Evolutionary conservation across 495 filamentous ascomycete genomes (phyloP), one percentile per base, ranked within the genome.

Genomic region (Parachaetomium inaequale): DNA sequence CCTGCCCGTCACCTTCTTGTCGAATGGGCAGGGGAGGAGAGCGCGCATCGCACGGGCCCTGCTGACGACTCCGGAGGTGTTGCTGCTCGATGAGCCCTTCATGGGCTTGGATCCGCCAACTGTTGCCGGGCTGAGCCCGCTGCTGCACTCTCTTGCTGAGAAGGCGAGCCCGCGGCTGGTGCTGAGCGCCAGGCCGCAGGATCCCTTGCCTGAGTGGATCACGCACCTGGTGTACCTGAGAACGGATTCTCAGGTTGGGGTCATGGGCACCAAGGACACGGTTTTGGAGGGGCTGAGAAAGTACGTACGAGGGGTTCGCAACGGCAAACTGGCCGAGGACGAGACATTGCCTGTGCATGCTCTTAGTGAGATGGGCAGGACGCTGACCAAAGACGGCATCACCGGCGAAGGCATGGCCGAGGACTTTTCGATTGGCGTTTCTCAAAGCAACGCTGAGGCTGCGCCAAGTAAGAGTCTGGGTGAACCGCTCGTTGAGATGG

Each of bases 41-140:
- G 90, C 94, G 3, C 83, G 89, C 63, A 95, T 98, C 64, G 94
- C 92, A 0, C 88, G 88, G 66, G 92, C 92, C 2, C 72, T 98
- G 45, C 77, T 97, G 64, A 84, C 77, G 40, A 82, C 82, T 58
- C 93, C 94, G 0, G 89, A 93, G 74, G 78, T 96, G 12, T 66
- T 98, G 31, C 78, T 97, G 38, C 78, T 98, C 12, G 94, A 98
- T 75, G 94, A 96, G 68, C 92, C 94, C 15, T 97, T 98, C 71
- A 96, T 98, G 90, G 94, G 94, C 10, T 78, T 98, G 36, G 94
- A 98, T 70, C 94, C 94, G 25, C 83, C 85, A 23, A 92, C 91
- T 3, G 79, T 87, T 11, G 76, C 77, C 32, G 81, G 81, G 12
- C 72, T 98, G 66, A 93, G 89, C 23, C 75, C 76, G 3, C 76